Base-by-base conservation (phyloP, 306 rosid genomes). In the Prunus salicina region DNA sequence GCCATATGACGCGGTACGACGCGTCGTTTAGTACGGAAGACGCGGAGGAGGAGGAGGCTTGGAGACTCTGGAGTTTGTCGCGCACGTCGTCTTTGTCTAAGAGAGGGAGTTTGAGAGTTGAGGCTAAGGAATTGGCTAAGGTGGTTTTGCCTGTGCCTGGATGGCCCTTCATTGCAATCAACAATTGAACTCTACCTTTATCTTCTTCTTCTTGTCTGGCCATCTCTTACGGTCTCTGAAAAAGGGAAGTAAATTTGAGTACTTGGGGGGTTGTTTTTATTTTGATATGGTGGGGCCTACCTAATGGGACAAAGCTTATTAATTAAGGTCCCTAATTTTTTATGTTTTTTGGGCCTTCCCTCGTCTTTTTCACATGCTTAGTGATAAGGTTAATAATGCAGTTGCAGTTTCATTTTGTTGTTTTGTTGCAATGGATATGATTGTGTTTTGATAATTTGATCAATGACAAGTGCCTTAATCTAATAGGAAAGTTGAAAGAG, bases 81-180 rank as follows among this genome's bases (percentile, higher is more conserved):
- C 86, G 87, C 20, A 89, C 27, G 61, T 87, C 93, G 76, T 89
- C 93, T 80, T 89, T 89, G 84, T 89, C 96, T 1, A 91, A 0
- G 50, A 87, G 85, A 66, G 93, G 96, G 72, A 91, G 45, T 69
- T 28, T 57, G n/a, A 89, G 92, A 0, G 86, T 6, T 1, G 79
- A 72, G 5, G 93, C 90, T 80, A 91, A 60, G 78, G 82, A 76
- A 6, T 70, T 58, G 0, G 88, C 93, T 7, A 87, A 22, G 2
- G 93, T 89, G 87, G 83, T 82, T 63, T 91, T 87, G 0, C 93
- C 92, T 3, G 80, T 84, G 0, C 91, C 97, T 0, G 93, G 93
- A 67, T 91, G 97, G 0, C 97, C 92, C 80, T 91, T 91, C 93
- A 89, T 87, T 6, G 93, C 89, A 64, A 89, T 80, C 20, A 91